A percentile compares a stretch with the other conserved stretches of the same genome.
phyloP scores from a whole-genome alignment of 768 basidiomycete genomes.

The Arthromyces matolae region DNA sequence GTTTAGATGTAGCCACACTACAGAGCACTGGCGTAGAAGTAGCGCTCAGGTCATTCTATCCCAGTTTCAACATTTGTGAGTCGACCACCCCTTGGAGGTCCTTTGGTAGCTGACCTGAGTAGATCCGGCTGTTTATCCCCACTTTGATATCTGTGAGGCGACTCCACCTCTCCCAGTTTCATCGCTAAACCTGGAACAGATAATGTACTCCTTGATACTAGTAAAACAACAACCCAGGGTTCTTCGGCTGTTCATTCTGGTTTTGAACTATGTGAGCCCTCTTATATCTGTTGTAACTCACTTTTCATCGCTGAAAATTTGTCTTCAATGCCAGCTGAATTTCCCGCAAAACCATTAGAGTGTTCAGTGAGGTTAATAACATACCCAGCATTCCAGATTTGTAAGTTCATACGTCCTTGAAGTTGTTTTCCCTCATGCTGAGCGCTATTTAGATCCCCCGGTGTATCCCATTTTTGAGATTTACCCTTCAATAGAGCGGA shows the following conservation, averaged over 20 bases:
- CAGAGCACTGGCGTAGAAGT: not conserved
- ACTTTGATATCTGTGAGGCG: too few relatives aligned
- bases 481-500: slow-evolving; percentile 24
- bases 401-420: not conserved
- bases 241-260: slow-evolving; percentile 3
- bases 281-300: not conserved
- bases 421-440: not conserved
- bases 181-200: too few relatives aligned
- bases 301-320: not conserved
- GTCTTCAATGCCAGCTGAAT: not conserved
- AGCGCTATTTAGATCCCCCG: slow-evolving; percentile 21
- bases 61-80: slow-evolving; percentile 24
- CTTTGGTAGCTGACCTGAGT: too few relatives aligned
- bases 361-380: not conserved
- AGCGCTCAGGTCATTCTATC: slow-evolving; percentile 33
- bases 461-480: slow-evolving; percentile 36
- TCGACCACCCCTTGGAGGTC: too few relatives aligned
- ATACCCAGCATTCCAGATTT: slow-evolving; percentile 10
- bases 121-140: too few relatives aligned
- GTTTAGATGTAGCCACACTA: too few relatives aligned
- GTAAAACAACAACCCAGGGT: not conserved
- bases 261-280: slow-evolving; percentile 13
- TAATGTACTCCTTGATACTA: too few relatives aligned
- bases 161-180: too few relatives aligned
- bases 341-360: not conserved